phyloP scores from a whole-genome alignment of 768 basidiomycete species.

The Gymnopilus junonius region DNA sequence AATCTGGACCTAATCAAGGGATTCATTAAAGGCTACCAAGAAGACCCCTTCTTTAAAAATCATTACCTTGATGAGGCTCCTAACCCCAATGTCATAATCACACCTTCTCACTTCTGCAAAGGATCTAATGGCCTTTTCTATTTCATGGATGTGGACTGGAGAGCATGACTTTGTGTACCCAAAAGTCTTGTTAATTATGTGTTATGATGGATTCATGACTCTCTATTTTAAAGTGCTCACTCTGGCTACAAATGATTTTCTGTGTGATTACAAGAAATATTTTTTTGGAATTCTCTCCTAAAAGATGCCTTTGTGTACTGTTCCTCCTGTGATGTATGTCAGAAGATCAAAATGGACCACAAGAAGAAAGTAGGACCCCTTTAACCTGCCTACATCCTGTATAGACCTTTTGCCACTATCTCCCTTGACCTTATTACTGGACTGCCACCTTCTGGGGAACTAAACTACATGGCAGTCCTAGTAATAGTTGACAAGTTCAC shows the following conservation, averaged over 20 bases:
- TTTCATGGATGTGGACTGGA: conserved; percentile 25
- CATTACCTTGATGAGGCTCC: neutral
- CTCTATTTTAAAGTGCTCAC: conserved; percentile 17
- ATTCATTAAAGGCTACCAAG: conserved; percentile 20
- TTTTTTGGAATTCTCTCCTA: conserved; percentile 12
- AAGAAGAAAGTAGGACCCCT: conserved; percentile 18
- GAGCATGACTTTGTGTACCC: conserved; percentile 21
- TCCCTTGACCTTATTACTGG: conserved; percentile 27
- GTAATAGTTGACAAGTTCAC: conserved; percentile 30
- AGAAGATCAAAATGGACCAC: conserved; percentile 27
- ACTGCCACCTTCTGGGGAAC: conserved; percentile 21
- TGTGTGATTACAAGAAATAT: conserved; percentile 3
- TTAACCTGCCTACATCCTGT: conserved; percentile 23
- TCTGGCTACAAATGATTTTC: conserved; percentile 10
- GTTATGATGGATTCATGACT: conserved; percentile 21
- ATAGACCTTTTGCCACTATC: conserved; percentile 21
- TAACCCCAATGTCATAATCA: neutral
- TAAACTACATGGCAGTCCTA: conserved; percentile 20
- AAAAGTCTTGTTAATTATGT: neutral
- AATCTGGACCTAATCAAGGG: conserved; percentile 7
- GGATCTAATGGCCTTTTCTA: conserved; percentile 15
- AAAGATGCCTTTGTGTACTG: conserved; percentile 16
- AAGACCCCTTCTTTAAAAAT: conserved; percentile 1
- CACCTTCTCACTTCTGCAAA: conserved; percentile 1
- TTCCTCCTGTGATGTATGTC: conserved; percentile 26